A percentile compares a stretch with the other conserved stretches of the same genome.
These are phyloP conservation scores for Diplodia mutila DNA, from an alignment of 2,329 filamentous ascomycete species.

Conservation along the genomic window DNA sequence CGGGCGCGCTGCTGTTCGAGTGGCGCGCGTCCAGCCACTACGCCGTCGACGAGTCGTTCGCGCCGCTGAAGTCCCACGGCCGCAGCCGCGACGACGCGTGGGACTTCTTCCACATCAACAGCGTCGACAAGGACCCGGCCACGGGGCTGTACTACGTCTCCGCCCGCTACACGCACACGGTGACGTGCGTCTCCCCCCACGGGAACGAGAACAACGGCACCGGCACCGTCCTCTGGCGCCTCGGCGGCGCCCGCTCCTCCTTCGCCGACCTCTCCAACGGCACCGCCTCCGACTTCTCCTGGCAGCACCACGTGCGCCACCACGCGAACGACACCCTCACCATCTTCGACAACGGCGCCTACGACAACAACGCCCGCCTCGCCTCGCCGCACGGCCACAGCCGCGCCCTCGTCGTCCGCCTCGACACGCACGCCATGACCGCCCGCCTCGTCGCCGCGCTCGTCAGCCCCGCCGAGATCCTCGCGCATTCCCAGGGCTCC, in stretches of 20 bases:
- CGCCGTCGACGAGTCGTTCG: conserved; percentile 35
- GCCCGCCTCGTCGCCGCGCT: conserved; percentile 47
- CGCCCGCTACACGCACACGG: conserved; percentile 30
- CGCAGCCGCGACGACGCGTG: conserved; percentile 39
- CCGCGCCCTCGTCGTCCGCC: conserved; percentile 44
- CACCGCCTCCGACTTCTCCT: conserved; percentile 52
- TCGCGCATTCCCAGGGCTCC: conserved; percentile 47
- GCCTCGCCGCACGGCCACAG: conserved; percentile 41
- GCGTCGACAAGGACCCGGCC: conserved; percentile 40
- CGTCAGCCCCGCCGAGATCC: conserved; percentile 45
- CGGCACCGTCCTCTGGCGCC: conserved; percentile 56
- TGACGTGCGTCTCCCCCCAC: conserved; percentile 31
- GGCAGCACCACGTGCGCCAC: conserved; percentile 59
- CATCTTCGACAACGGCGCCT: conserved; percentile 45
- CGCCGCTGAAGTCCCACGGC: conserved; percentile 34
- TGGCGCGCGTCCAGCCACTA: conserved; percentile 47
- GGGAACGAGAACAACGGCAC: background rate
- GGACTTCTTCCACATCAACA: conserved; percentile 48
- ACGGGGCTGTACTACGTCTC: conserved; percentile 35
- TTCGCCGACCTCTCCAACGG: conserved; percentile 49
- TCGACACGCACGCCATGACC: conserved; percentile 45
- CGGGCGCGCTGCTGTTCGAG: conserved; percentile 45
- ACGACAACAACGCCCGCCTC: conserved; percentile 37
- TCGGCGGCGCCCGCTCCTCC: conserved; percentile 53
- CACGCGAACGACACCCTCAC: conserved; percentile 34